Percentiles rank a stretch among this genome's conserved stretches.
These are phyloP conservation scores for Eucalyptus guilfoylei DNA, from an alignment of 345 rosid genomes.

Conservation along the genomic window DNA sequence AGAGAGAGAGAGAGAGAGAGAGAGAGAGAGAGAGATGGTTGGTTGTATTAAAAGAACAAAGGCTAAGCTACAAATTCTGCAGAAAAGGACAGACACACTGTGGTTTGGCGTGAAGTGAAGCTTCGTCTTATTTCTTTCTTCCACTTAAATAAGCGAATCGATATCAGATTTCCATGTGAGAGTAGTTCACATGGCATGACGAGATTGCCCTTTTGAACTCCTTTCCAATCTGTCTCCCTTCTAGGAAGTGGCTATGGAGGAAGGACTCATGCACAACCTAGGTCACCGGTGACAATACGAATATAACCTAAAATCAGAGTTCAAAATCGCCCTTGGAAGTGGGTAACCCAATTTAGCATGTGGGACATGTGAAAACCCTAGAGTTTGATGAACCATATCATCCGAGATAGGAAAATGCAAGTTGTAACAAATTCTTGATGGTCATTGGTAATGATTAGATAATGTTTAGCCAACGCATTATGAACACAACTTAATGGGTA, in stretches of 20 bases:
- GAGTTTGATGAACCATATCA: background rate
- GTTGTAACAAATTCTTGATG: background rate
- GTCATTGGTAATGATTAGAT: background rate
- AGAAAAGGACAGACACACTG: background rate
- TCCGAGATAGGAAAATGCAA: background rate
- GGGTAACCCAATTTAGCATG: background rate
- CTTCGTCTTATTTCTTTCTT: background rate
- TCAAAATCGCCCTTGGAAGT: background rate
- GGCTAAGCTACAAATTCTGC: slow-evolving; percentile 17
- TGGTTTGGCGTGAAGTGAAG: background rate
- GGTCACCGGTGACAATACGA: background rate
- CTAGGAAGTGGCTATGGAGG: background rate
- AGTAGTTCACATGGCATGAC: background rate
- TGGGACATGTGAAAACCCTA: background rate
- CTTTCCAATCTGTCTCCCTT: background rate
- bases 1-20: background rate
- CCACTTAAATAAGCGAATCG: background rate
- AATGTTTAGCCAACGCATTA: background rate
- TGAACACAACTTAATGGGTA: background rate
- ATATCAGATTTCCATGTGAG: background rate
- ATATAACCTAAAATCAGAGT: background rate
- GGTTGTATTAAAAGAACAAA: slow-evolving; percentile 17
- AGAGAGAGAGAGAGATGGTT: background rate
- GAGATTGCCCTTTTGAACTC: background rate
- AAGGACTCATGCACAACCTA: background rate